Evolutionary conservation across 768 basidiomycete genomes (phyloP), one percentile per base, ranked within the genome.

Genomic region (Amanita jacksonii): DNA sequence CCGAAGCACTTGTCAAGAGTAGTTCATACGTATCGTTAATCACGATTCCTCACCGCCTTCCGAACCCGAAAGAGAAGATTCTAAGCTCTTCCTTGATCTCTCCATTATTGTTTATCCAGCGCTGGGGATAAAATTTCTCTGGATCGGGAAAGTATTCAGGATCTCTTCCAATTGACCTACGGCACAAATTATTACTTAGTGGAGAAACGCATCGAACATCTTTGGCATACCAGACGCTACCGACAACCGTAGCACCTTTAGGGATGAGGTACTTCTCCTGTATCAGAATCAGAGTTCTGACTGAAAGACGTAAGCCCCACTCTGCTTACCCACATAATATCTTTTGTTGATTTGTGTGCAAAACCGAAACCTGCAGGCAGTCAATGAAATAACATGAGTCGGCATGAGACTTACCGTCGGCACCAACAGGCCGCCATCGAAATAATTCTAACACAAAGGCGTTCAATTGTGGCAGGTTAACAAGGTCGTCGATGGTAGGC

Each of bases 281-380:
- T 3, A 18, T 49, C 30, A 30, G 22, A 22, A 13, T 36, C 15
- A 36, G 34, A 6, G 7, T 28, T 28, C 27, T 12, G 27, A 12
- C 27, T 28, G 6, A 28, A 28, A 6, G 27, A 28, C 12, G 27
- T n/a, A n/a, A n/a, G n/a, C n/a, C n/a, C 27, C 12, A 28, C 12
- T 6, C 27, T 18, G n/a, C 60, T 15, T 46, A 79, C 78, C 67
- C 77, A 84, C 20, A 73, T 54, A 25, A 85, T 73, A 41, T 84
- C 80, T 43, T 72, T 72, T 1, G 73, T 76, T 1, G 81, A 74
- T 34, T 73, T 71, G 50, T 85, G 83, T 2, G 78, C 66, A 49
- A 82, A 78, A 1, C 81, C 66, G 65, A 48, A 24, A 9, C 31
- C 33, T 36, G 15, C 19, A n/a, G n/a, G n/a, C n/a, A n/a, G n/a